Evolutionary conservation across 2,329 filamentous ascomycete genomes (phyloP), one percentile per base, ranked within the genome.

Genomic region (Neofusicoccum sp.): DNA sequence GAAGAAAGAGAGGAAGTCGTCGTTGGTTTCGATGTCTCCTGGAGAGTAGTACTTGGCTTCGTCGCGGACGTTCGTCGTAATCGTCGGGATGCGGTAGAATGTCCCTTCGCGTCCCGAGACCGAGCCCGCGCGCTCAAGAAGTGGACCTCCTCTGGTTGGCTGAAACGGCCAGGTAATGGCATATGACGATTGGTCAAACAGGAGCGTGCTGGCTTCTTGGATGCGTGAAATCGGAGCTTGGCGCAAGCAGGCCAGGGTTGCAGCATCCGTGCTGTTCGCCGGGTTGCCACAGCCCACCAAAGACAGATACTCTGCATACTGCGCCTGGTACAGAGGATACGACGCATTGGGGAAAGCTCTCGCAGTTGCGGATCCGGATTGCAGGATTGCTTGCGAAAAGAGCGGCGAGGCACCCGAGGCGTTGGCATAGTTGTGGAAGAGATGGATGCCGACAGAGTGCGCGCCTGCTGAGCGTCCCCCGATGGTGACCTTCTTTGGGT

Each of bases 161-260:
- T 82, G 80, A 67, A 79, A 82, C 0, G 80, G 79, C 79, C 79
- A 82, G 0, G 77, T 81, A 28, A 78, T 68, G 38, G 72, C 73
- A 14, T 73, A 72, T 4, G 76, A 67, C 3, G 75, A 75, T 0
- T 74, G 71, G 2, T 71, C 66, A 60, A 74, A 80, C 2, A 80
- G 59, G 20, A 72, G 71, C 0, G 71, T 70, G 36, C 76, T 78
- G 16, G 76, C 73, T 60, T 70, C 69, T 61, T 75, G 73, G 38
- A 82, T 77, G 1, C 71, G 69, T 3, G 65, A 59, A 1, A 78
- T 67, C 9, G 77, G 71, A 0, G 73, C 75, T 1, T 65, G 63
- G 3, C 74, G 74, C 1, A 82, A 68, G 53, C 79, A 82, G 1
- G 64, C 62, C 0, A 81, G 67, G 0, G 75, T 71, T 2, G 68